These are phyloP conservation scores for Glebionis coronaria DNA, from an alignment of 129 eudicot species.

Conservation along the genomic window DNA sequence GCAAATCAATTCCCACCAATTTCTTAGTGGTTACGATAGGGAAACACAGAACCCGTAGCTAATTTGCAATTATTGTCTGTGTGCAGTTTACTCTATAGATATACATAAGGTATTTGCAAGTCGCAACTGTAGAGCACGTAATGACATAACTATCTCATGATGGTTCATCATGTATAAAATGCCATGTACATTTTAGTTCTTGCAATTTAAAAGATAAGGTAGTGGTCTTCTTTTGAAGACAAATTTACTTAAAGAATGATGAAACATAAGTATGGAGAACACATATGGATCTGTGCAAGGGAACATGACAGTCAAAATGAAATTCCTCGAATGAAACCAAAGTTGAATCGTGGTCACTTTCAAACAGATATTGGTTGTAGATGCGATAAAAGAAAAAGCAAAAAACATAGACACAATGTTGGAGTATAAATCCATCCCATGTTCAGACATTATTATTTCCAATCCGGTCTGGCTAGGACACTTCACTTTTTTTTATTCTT, in stretches of 20 bases:
- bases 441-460: slow-evolving; percentile 25
- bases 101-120: no score
- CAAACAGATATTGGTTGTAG: slow-evolving; percentile 25
- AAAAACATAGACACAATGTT: slow-evolving; percentile 17
- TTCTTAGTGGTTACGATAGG: no score
- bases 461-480: slow-evolving; percentile 10
- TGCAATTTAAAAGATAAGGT: no score
- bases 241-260: neutral
- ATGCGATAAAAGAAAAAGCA: slow-evolving; percentile 25
- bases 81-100: no score
- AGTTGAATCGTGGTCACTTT: slow-evolving; percentile 27
- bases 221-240: neutral
- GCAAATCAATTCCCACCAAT: no score
- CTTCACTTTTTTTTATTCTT: slow-evolving; percentile 21
- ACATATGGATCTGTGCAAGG: slow-evolving; percentile 5
- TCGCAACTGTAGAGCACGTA: no score
- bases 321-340: slow-evolving; percentile 28
- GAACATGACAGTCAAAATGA: slow-evolving; percentile 19
- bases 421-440: slow-evolving; percentile 19
- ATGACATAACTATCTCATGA: no score
- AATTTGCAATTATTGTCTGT: no score
- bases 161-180: no score
- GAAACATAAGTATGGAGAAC: slow-evolving; percentile 6
- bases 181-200: no score
- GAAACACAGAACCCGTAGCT: no score